Base-by-base conservation (phyloP, 306 rosid species). In the peach (Prunus persica) region DNA sequence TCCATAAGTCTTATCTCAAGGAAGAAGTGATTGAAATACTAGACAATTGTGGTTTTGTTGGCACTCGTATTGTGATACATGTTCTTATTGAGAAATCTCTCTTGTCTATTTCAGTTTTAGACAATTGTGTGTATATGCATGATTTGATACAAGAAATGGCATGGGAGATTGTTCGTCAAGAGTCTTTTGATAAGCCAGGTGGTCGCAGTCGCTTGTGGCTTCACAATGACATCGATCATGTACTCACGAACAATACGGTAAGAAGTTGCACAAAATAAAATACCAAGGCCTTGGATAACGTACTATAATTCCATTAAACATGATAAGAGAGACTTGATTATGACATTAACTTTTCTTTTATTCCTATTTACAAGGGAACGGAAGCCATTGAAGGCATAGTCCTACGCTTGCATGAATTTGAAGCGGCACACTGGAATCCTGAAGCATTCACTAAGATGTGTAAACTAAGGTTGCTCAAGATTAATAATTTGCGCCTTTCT, bases 11-110 rank as follows among this genome's bases (percentile, higher is more conserved):
- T 52, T 56, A 66, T 71, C 52, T 60, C n/a, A 25, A n/a, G 41
- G 73, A 73, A 11, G 12, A 50, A 65, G 81, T 73, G 1, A 50
- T 18, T 16, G 60, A 76, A 34, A 69, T 79, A 3, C 63, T 83
- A 2, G 75, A 79, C 46, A 71, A 2, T 28, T 61, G 81, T 71
- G 88, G 82, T 1, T 66, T 71, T 56, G 11, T 20, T 64, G 22
- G 57, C 8, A 72, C 80, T 45, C 13, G 2, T 13, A 79, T 68
- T 73, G 84, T 81, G 52, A 60, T 83, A 49, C 83, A 74, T 0
- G 68, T 76, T 76, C 83, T 85, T 75, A 34, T 67, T 73, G 83
- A 85, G 69, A 83, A 80, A 67, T 85, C 86, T 43, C 76, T 88
- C 61, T 60, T 83, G 46, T 65, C 75, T 58, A 2, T 68, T n/a